Evolutionary conservation across 176 grass and related monocot species (phyloP).

Genomic region (Tillandsia leiboldiana): DNA sequence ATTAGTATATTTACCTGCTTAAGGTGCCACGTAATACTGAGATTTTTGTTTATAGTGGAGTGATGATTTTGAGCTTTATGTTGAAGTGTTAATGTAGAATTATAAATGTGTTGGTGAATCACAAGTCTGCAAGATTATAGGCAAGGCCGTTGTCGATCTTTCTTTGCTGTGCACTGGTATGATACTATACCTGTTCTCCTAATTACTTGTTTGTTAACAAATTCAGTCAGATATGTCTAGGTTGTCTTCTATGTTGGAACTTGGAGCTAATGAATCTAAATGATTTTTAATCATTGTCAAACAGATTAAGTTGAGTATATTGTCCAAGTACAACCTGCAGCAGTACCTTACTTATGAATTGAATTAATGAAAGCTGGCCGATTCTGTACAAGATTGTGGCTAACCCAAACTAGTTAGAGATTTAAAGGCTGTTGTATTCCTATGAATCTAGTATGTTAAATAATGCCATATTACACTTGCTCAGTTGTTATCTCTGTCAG

Average conservation of each 20-base stretch:
- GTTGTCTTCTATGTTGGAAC: not conserved
- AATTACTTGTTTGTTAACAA: not conserved
- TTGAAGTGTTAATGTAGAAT: constrained; percentile 9
- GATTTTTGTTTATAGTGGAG: not conserved
- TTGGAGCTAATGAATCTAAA: not conserved
- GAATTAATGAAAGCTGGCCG: no score
- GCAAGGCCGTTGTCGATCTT: constrained; percentile 6
- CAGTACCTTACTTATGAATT: not conserved
- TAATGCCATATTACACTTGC: no score
- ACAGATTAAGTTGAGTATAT: not conserved
- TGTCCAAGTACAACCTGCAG: not conserved
- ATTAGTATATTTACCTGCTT: no score
- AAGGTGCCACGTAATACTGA: no score
- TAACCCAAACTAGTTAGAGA: no score
- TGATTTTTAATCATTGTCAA: not conserved
- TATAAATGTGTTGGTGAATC: constrained; percentile 7
- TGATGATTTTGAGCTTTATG: constrained; percentile 7
- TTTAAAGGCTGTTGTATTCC: no score
- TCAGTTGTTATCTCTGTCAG: no score
- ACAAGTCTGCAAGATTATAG: constrained; percentile 4
- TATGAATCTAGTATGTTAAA: no score
- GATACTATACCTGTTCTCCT: not conserved
- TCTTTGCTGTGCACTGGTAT: constrained; percentile 18
- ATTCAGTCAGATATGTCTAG: not conserved
- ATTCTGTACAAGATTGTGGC: no score